phyloP scores from a whole-genome alignment of 352 stramenopile genomes.

The Pythium apleroticum region DNA sequence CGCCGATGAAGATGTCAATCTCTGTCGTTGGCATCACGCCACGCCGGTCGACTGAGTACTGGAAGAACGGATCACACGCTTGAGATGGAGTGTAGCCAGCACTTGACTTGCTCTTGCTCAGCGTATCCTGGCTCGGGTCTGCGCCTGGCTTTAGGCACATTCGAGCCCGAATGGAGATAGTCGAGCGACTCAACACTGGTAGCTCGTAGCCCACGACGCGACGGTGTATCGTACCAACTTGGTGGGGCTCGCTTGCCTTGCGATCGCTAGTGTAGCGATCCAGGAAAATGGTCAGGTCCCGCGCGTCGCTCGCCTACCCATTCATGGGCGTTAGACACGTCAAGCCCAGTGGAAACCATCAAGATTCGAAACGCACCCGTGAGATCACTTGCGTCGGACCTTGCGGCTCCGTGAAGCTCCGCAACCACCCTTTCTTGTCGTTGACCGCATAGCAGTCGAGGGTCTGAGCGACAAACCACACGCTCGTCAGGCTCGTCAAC shows the following conservation, averaged over 20 bases:
- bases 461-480: constrained; percentile 31
- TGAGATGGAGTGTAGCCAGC: constrained; percentile 40
- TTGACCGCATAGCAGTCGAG: constrained; percentile 78
- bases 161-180: constrained; percentile 55
- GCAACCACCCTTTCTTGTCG: constrained; percentile 50
- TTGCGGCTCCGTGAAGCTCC: constrained; percentile 70
- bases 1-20: constrained; percentile 66
- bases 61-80: constrained; percentile 64
- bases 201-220: constrained; percentile 83
- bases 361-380: constrained; percentile 16
- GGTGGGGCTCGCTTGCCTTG: constrained; percentile 27
- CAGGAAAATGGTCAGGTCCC: constrained; percentile 83
- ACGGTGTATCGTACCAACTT: constrained; percentile 44
- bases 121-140: constrained; percentile 12
- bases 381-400: constrained; percentile 32
- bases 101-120: constrained; percentile 13
- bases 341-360: background rate
- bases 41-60: constrained; percentile 55
- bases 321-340: background rate
- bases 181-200: constrained; percentile 71
- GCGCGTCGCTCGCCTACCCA: constrained; percentile 55
- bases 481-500: background rate
- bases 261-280: constrained; percentile 76
- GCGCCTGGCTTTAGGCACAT: constrained; percentile 45
- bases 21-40: constrained; percentile 53